phyloP scores from a whole-genome alignment of 2,329 filamentous ascomycete genomes.

The Knoxdaviesia capensis region DNA sequence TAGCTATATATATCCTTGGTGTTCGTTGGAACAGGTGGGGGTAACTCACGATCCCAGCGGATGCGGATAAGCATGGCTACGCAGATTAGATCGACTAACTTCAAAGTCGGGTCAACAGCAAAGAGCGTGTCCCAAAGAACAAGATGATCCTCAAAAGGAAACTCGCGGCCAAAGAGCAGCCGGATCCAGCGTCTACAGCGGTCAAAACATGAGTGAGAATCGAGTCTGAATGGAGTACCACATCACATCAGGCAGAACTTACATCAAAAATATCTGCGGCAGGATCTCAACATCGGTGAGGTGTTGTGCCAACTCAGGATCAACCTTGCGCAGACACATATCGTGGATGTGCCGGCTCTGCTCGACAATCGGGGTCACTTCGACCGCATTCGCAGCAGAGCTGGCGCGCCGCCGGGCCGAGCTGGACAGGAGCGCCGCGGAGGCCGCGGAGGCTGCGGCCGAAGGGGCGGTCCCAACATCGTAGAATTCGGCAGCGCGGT shows the following conservation, averaged over 20 bases:
- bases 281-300: conserved; percentile 69
- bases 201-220: background rate
- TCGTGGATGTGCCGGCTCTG: conserved; percentile 79
- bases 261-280: conserved; percentile 96
- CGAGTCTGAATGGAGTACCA: too few species aligned
- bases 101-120: conserved; percentile 59
- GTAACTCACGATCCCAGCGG: conserved; percentile 58
- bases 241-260: conserved; percentile 10
- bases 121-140: conserved; percentile 83
- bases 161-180: conserved; percentile 81
- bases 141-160: conserved; percentile 69
- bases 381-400: conserved; percentile 13
- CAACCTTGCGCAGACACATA: conserved; percentile 53
- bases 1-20: background rate
- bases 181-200: conserved; percentile 65
- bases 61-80: conserved; percentile 85
- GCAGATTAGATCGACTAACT: conserved; percentile 77
- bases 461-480: conserved; percentile 27
- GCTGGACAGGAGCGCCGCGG: conserved; percentile 1
- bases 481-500: conserved; percentile 70
- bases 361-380: conserved; percentile 46
- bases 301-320: conserved; percentile 67
- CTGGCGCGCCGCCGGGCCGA: conserved; percentile 5
- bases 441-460: conserved; percentile 16
- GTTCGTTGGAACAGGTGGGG: background rate